phyloP scores from a whole-genome alignment of 1,284 basidiomycete species.

The Marasmius sp. region DNA sequence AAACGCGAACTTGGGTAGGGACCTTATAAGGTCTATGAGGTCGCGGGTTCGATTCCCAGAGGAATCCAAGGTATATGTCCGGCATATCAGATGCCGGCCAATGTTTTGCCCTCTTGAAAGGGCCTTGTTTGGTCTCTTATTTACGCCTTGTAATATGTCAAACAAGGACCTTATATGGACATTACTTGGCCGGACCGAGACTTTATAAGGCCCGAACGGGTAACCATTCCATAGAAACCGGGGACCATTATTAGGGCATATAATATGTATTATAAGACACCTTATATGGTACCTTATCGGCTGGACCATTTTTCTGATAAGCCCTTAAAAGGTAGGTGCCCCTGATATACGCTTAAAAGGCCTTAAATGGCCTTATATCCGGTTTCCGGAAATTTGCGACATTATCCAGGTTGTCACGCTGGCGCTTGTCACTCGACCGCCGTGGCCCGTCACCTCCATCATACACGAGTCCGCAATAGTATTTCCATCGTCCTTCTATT shows the following conservation, averaged over 20 bases:
- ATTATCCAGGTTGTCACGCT: too few relatives aligned
- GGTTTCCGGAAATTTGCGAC: neutral
- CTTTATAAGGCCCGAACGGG: neutral
- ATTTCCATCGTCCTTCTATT: too few relatives aligned
- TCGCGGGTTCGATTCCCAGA: neutral
- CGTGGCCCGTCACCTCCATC: too few relatives aligned
- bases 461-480: too few relatives aligned
- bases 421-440: too few relatives aligned
- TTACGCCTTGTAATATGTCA: too few relatives aligned
- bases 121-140: too few relatives aligned
- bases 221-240: neutral
- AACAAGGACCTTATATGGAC: too few relatives aligned
- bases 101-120: neutral
- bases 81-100: neutral
- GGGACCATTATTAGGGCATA: neutral
- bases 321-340: neutral
- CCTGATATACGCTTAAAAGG: neutral
- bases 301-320: neutral
- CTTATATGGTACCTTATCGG: neutral
- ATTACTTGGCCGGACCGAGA: neutral
- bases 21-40: neutral
- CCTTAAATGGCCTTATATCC: neutral
- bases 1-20: neutral
- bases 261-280: neutral
- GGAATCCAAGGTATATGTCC: neutral